Base-by-base conservation (phyloP, 192 early-diverging fungal genomes). In the Chytriomyces hyalinus region DNA sequence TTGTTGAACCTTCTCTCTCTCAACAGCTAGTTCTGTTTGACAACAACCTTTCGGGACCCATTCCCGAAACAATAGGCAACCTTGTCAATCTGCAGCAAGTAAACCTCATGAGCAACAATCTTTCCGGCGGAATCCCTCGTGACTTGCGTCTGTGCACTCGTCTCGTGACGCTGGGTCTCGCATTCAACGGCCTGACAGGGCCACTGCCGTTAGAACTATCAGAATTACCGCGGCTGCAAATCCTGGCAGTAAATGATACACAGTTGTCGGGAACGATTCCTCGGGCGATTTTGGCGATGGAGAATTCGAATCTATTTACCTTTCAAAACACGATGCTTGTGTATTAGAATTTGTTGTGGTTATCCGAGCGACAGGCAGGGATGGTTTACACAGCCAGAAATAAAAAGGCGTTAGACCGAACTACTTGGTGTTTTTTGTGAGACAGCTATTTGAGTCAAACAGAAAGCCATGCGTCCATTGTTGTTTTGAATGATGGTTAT, bases 41-140 rank as follows among this genome's bases (percentile, higher is more conserved):
- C 26, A 69, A 69, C 67, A 48, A 69, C 15, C 26, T 69, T 17
- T 17, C 11, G 9, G 67, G 67, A 9, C 43, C 67, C 47, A 69
- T 69, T 69, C 43, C 47, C 9, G 15, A 69, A 13, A 24, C 43
- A 10, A n/a, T 69, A 0, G 67, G 67, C 4, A 49, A 11, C 4
- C 43, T 28, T 4, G 17, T 69, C 43, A 48, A 69, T 24, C 67
- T 69, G 1, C 17, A 48, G n/a, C 26, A 69, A 24, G 20, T 57
- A 20, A 13, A n/a, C 53, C 53, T 57, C 53, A 57, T 57, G 53
- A 57, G 53, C 53, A 69, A 69, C 67, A 48, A 28, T 17, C 67
- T 69, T 4, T 20, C 17, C 47, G 67, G 47, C 47, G 67, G 45
- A 46, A 69, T 69, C 47, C 67, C 67, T 13, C 47, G 53, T 20